Evolutionary conservation across 2,329 filamentous ascomycete genomes (phyloP), one percentile per base, ranked within the genome.

Genomic region (Aspergillus felis): DNA sequence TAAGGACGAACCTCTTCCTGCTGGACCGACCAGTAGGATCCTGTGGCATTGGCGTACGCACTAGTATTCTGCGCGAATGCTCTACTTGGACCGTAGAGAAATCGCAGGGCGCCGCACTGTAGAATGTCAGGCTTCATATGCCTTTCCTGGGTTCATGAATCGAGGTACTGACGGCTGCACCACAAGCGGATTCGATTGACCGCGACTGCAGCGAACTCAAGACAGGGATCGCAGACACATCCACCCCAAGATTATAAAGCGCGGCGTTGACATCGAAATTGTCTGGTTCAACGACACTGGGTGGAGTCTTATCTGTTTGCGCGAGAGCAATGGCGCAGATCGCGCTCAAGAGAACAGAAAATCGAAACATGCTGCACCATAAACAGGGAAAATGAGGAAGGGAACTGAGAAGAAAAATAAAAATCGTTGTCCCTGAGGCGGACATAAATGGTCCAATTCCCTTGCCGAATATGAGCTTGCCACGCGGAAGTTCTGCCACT

Each of bases 21-120:
- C 58, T 76, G 73, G 20, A 66, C 61, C 1, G 73, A 72, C 73
- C 74, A 76, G 56, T 72, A 75, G 0, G 64, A 61, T 12, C 35
- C 51, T 9, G 64, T 68, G 55, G 62, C 63, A 38, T 57, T 62
- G 17, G 53, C 55, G 53, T 68, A 67, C 12, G 54, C 58, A 4
- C 59, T n/a, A 20, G 59, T 61, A n/a, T 59, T 55, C 32, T 58
- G 58, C 1, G 50, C 41, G 17, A 66, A 56, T 12, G 68, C 57
- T 38, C 61, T 53, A 14, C 51, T 47, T 1, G 61, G 32, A 8
- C 61, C 61, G 51, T 60, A 66, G 7, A 63, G 29, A 49, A 57
- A 55, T 28, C 10, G 24, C 46, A 64, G 56, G 10, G 59, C 56
- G 38, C 35, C 20, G 27, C 62, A 64, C 62, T 64, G 14, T 38